Base-by-base conservation (phyloP, 2,329 filamentous ascomycete genomes). In the Cephalotrichum gorgonifer region DNA sequence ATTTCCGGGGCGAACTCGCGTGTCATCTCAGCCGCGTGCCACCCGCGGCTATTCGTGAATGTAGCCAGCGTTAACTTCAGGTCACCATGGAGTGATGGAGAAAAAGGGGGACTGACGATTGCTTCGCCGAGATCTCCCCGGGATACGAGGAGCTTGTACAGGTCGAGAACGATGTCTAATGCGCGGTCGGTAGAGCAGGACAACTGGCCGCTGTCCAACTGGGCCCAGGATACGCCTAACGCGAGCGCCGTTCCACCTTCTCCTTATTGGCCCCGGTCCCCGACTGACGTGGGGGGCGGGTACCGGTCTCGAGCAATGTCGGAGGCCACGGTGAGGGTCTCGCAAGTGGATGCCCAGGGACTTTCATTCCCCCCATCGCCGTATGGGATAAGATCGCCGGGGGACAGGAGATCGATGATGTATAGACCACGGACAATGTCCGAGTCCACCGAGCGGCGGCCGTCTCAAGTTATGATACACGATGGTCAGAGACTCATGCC, bases 1-100 rank as follows among this genome's bases (percentile, higher is more conserved):
- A 41, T 47, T 15, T 31, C 33, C 26, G 45, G 45, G 3, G 45
- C 45, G 6, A 47, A 41, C 45, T 47, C 45, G 17, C 27, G 45
- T 6, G 33, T 47, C 26, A 41, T 47, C n/a, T 39, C 45, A n/a
- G 45, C 45, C 11, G 45, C 45, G n/a, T 47, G 45, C 15, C 45
- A 47, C 20, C 31, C 26, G 9, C 45, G 22, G 8, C 45, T 31
- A 9, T 27, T 28, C n/a, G 30, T 6, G 26, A 43, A 23, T 12
- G 27, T 25, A 8, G 17, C 44, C 14, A 20, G 14, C 17, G 12
- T 46, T 15, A 38, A 14, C 17, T 46, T 46, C 28, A 46, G 35
- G 27, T 46, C 44, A n/a, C 44, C 44, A 9, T 46, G 44, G 44
- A 28, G 14, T 14, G 22, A 33, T 20, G 44, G 33, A 15, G 14